Evolutionary conservation across 2,329 filamentous ascomycete genomes (phyloP).

Genomic region (Cadophora sp.): DNA sequence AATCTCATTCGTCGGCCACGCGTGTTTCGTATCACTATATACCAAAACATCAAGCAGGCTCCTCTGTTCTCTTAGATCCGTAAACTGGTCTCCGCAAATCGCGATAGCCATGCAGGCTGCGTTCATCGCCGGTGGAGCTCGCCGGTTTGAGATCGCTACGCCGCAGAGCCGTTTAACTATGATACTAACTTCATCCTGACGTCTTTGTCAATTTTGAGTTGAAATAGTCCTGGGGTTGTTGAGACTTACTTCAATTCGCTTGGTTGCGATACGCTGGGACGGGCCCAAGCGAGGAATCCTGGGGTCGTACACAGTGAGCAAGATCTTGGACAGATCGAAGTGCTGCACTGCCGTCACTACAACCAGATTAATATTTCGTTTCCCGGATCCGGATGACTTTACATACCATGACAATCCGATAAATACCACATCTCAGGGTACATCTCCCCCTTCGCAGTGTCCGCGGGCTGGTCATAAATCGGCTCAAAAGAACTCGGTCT

Average conservation of each 20-base stretch:
- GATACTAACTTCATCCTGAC: slow-evolving; percentile 28
- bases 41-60: slow-evolving; percentile 41
- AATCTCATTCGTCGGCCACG: slow-evolving; percentile 46
- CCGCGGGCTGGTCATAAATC: slow-evolving; percentile 27
- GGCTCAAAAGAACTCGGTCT: slow-evolving; percentile 35
- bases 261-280: slow-evolving; percentile 22
- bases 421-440: slow-evolving; percentile 37
- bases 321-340: slow-evolving; percentile 49
- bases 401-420: slow-evolving; percentile 35
- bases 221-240: no score
- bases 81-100: slow-evolving; percentile 46
- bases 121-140: slow-evolving; percentile 41
- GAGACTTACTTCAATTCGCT: slow-evolving; percentile 28
- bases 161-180: slow-evolving; percentile 35
- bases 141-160: slow-evolving; percentile 32
- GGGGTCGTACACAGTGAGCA: slow-evolving; percentile 50
- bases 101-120: slow-evolving; percentile 44
- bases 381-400: no score
- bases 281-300: slow-evolving; percentile 35
- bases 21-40: slow-evolving; percentile 40
- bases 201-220: no score
- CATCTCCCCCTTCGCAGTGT: slow-evolving; percentile 13
- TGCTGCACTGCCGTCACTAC: slow-evolving; percentile 49
- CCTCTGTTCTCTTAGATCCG: slow-evolving; percentile 40
- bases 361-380: neutral